Evolutionary conservation across 169 alveolate genomes (phyloP).

Genomic region (Fabrea salina): DNA sequence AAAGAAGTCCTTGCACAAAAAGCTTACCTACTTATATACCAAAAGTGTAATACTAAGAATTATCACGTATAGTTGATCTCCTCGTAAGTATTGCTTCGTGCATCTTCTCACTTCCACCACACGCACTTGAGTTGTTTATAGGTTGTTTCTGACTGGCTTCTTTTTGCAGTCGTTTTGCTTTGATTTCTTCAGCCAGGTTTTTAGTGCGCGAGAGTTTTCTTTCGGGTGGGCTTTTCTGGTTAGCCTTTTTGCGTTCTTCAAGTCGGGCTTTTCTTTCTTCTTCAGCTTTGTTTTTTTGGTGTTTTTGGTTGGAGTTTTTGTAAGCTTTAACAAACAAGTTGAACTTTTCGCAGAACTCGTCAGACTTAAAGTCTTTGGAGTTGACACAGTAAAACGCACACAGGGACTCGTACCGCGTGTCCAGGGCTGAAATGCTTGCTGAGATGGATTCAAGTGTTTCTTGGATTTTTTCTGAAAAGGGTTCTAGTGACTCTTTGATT

Average conservation of each 20-base stretch:
- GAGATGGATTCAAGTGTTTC: not conserved
- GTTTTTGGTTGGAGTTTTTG: not conserved
- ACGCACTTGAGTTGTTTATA: no score
- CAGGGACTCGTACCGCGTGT: not conserved
- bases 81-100: no score
- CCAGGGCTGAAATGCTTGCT: not conserved
- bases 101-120: no score
- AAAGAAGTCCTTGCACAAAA: not conserved
- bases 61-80: no score
- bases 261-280: conserved; percentile 16
- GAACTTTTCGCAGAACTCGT: conserved; percentile 6
- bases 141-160: no score
- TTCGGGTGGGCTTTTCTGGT: no score
- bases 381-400: not conserved
- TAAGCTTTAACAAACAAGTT: not conserved
- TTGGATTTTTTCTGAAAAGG: not conserved
- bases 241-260: conserved; percentile 20
- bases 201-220: no score
- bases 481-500: not conserved
- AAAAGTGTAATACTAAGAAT: no score
- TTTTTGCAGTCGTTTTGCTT: no score
- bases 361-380: conserved; percentile 5
- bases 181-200: no score
- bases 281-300: conserved; percentile 9
- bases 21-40: conserved; percentile 8